Conservation (phyloP, 768 basidiomycete genomes). For the Tephrocybe sp. region DNA sequence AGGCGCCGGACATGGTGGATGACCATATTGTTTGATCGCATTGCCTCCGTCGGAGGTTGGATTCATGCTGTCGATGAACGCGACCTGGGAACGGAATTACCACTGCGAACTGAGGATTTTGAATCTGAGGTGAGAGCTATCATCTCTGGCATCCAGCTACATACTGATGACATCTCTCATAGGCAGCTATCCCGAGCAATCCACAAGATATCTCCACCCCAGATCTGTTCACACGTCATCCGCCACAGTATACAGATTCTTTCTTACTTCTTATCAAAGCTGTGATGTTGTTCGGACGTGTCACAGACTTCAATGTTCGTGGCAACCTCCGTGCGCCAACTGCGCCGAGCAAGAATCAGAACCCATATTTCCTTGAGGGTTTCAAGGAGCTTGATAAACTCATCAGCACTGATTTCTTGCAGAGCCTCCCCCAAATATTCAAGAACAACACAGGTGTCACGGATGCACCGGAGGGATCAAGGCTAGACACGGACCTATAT, state of each 20-base stretch:
- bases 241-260: conserved; percentile 76
- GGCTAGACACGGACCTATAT: conserved; percentile 79
- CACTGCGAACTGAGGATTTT: conserved; percentile 72
- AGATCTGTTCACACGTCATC: conserved; percentile 68
- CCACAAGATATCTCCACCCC: conserved; percentile 68
- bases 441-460: conserved; percentile 62
- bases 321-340: conserved; percentile 66
- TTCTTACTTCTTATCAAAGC: conserved; percentile 80
- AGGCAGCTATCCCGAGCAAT: conserved; percentile 66
- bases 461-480: conserved; percentile 54
- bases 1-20: conserved; percentile 89
- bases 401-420: conserved; percentile 63
- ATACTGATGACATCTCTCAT: not conserved
- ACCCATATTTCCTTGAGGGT: conserved; percentile 64
- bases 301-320: conserved; percentile 83
- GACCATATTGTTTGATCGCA: conserved; percentile 84
- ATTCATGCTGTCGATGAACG: conserved; percentile 81
- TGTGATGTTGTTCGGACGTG: conserved; percentile 80
- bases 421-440: conserved; percentile 65
- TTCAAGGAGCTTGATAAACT: conserved; percentile 72
- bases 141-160: not conserved
- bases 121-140: conserved; percentile 57
- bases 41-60: conserved; percentile 81
- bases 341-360: conserved; percentile 67
- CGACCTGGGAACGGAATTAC: conserved; percentile 82